These are phyloP conservation scores for Kewa caespitosa DNA, from an alignment of 179 eudicot species.

Conservation along the genomic window DNA sequence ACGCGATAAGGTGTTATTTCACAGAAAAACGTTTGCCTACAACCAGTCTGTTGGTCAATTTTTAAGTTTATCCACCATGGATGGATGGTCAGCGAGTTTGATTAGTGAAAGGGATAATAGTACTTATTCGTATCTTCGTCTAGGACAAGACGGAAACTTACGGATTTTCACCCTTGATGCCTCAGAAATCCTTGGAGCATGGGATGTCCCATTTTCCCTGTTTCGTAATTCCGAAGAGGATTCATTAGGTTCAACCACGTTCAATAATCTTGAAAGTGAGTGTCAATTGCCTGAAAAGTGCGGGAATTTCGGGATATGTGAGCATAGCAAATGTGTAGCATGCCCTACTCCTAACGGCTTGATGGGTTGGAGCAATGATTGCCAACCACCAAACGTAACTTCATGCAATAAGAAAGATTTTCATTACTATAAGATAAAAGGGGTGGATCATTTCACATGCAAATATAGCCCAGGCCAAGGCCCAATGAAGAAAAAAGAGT, in stretches of 20 bases:
- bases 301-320: constrained; percentile 39
- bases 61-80: background rate
- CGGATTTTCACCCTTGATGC: constrained; percentile 22
- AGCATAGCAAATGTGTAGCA: constrained; percentile 36
- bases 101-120: constrained; percentile 23
- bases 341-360: constrained; percentile 40
- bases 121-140: constrained; percentile 30
- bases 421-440: constrained; percentile 32
- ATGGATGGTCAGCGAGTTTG: background rate
- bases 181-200: background rate
- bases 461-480: constrained; percentile 36
- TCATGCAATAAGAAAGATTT: constrained; percentile 22
- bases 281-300: constrained; percentile 37
- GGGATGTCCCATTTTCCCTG: background rate
- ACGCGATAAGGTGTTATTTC: background rate
- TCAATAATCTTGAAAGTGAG: constrained; percentile 13
- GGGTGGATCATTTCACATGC: constrained; percentile 33
- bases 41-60: too few relatives aligned
- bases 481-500: constrained; percentile 30
- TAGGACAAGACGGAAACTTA: constrained; percentile 31
- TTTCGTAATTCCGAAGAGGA: too few relatives aligned
- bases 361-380: constrained; percentile 39
- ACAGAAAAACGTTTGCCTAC: background rate
- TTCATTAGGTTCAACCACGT: background rate
- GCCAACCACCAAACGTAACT: constrained; percentile 17